A percentile compares a stretch with the other conserved stretches of the same genome.
Conservation (phyloP, 495 filamentous ascomycete genomes). For the Xylaria scruposa region DNA sequence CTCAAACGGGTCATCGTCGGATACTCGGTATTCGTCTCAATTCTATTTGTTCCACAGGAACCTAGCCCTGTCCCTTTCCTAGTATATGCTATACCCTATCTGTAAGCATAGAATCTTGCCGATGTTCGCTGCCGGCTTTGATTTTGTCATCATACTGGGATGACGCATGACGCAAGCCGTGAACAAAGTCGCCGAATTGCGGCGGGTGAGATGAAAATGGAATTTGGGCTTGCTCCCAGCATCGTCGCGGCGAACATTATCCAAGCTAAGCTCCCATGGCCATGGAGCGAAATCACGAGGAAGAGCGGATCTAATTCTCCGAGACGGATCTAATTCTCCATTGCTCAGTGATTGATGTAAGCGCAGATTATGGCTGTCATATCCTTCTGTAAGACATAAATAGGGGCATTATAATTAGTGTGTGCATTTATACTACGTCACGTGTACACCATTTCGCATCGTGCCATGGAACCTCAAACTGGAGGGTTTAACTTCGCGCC, state of each 20-base stretch:
- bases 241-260: neutral
- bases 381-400: neutral
- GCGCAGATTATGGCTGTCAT: neutral
- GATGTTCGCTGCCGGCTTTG: neutral
- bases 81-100: neutral
- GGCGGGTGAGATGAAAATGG: constrained; percentile 2
- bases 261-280: neutral
- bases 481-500: neutral
- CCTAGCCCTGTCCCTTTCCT: neutral
- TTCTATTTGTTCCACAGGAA: neutral
- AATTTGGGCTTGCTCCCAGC: constrained; percentile 1
- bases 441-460: constrained; percentile 15
- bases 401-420: neutral
- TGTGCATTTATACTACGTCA: constrained; percentile 15
- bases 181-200: neutral
- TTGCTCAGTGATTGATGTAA: neutral
- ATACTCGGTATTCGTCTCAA: constrained; percentile 6
- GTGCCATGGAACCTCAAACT: constrained; percentile 2
- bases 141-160: constrained; percentile 11
- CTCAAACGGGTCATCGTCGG: neutral
- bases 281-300: neutral
- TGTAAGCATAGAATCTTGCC: neutral
- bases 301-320: constrained; percentile 4
- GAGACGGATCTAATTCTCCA: neutral
- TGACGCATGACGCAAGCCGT: constrained; percentile 18